Evolutionary conservation across 2,329 filamentous ascomycete genomes (phyloP).

Genomic region (Trichoderma asperellum): DNA sequence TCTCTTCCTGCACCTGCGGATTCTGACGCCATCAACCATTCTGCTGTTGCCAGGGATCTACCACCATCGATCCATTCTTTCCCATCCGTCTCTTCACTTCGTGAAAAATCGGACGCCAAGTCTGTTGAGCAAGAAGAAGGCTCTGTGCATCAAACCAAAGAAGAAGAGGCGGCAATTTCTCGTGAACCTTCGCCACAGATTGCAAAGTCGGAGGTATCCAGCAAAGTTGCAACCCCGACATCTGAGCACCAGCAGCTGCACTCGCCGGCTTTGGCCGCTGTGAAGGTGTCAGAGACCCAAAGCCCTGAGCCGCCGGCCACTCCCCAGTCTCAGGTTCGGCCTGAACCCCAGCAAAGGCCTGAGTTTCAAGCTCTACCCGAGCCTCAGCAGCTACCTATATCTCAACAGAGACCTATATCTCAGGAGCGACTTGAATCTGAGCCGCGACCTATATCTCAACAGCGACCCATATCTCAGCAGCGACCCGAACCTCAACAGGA

Average conservation of each 20-base stretch:
- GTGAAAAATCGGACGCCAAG: conserved; percentile 4
- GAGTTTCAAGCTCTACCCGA: not conserved
- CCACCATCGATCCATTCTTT: conserved; percentile 26
- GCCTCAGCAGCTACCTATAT: not conserved
- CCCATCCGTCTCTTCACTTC: conserved; percentile 13
- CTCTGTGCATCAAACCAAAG: conserved; percentile 1
- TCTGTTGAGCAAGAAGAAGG: not conserved
- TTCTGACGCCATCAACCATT: not conserved
- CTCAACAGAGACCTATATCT: not conserved
- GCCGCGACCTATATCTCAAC: not conserved
- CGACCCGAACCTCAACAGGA: not conserved
- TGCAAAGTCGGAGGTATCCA: conserved; percentile 14
- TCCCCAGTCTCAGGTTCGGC: not conserved
- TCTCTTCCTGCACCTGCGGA: not conserved
- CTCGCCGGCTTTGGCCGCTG: not conserved
- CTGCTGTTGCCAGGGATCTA: not conserved
- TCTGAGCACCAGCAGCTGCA: conserved; percentile 12
- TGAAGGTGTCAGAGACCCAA: not conserved
- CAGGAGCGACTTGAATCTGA: too few relatives aligned
- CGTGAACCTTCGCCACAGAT: conserved; percentile 17
- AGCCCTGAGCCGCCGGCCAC: not conserved
- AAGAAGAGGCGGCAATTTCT: conserved; percentile 9
- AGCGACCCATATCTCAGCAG: not conserved
- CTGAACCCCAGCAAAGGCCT: not conserved
- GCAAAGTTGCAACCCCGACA: not conserved